Conservation (phyloP, 805 yeast genomes). For the Cyberlindnera xylosilytica region DNA sequence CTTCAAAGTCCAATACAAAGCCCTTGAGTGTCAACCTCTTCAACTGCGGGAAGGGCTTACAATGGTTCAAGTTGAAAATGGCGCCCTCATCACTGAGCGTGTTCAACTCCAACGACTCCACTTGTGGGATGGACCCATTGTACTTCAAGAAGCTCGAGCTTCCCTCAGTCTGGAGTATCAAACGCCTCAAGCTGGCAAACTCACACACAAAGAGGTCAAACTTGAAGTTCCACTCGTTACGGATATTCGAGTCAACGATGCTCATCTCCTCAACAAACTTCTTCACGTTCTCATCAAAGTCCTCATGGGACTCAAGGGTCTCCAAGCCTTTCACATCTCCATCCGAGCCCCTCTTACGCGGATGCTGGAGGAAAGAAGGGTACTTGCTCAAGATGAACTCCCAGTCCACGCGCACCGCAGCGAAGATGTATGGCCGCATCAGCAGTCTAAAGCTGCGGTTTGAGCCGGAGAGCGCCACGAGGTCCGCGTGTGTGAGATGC, state of each 20-base stretch:
- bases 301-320: neutral
- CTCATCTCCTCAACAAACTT: conserved; percentile 26
- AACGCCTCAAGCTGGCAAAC: conserved; percentile 23
- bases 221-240: conserved; percentile 35
- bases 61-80: conserved; percentile 42
- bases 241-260: conserved; percentile 28
- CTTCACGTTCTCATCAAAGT: neutral
- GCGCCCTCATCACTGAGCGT: conserved; percentile 25
- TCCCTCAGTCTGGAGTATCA: conserved; percentile 27
- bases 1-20: conserved; percentile 43
- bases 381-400: conserved; percentile 12
- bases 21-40: conserved; percentile 34
- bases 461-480: conserved; percentile 14
- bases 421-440: conserved; percentile 24
- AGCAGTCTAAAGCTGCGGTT: conserved; percentile 8
- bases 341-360: conserved; percentile 5
- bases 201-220: conserved; percentile 24
- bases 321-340: neutral
- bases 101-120: conserved; percentile 20
- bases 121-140: conserved; percentile 16
- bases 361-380: conserved; percentile 2
- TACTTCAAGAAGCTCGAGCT: conserved; percentile 36
- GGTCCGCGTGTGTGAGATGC: conserved; percentile 16
- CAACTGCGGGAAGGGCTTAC: conserved; percentile 35
- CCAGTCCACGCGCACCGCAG: conserved; percentile 17